Evolutionary conservation across 2,329 filamentous ascomycete genomes (phyloP).

Genomic region (Fusarium chlamydosporum): DNA sequence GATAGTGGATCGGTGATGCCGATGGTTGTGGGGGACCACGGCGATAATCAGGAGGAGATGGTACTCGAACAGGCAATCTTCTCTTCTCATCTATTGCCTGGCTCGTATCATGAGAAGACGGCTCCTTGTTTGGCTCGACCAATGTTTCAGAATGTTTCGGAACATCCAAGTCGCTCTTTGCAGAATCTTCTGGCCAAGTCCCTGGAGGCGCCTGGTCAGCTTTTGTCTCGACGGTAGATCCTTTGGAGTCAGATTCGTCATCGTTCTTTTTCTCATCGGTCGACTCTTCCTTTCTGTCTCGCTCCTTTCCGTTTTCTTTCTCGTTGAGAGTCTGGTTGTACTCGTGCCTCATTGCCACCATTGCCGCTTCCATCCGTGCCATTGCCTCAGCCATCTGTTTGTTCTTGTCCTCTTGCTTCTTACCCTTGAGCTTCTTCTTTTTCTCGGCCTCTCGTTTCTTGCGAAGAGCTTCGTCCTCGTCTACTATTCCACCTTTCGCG

Average conservation of each 20-base stretch:
- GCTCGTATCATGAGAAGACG: conserved; percentile 15
- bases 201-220: conserved; percentile 32
- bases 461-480: conserved; percentile 61
- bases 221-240: conserved; percentile 18
- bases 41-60: neutral
- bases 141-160: conserved; percentile 13
- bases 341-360: conserved; percentile 48
- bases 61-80: conserved; percentile 1
- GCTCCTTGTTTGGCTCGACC: conserved; percentile 16
- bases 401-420: conserved; percentile 48
- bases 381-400: conserved; percentile 48
- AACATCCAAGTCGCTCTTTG: conserved; percentile 38
- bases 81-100: conserved; percentile 30
- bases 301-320: conserved; percentile 28
- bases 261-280: conserved; percentile 10
- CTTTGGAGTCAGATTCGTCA: conserved; percentile 29
- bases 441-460: conserved; percentile 49
- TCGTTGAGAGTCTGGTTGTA: conserved; percentile 39
- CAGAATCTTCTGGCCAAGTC: conserved; percentile 44
- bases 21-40: neutral
- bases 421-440: conserved; percentile 47
- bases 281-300: conserved; percentile 18
- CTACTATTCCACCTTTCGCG: conserved; percentile 68
- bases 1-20: conserved; percentile 8
- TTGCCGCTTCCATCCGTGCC: conserved; percentile 46